Evolutionary conservation across 2,329 filamentous ascomycete genomes (phyloP).

Genomic region (Madurella fahalii): DNA sequence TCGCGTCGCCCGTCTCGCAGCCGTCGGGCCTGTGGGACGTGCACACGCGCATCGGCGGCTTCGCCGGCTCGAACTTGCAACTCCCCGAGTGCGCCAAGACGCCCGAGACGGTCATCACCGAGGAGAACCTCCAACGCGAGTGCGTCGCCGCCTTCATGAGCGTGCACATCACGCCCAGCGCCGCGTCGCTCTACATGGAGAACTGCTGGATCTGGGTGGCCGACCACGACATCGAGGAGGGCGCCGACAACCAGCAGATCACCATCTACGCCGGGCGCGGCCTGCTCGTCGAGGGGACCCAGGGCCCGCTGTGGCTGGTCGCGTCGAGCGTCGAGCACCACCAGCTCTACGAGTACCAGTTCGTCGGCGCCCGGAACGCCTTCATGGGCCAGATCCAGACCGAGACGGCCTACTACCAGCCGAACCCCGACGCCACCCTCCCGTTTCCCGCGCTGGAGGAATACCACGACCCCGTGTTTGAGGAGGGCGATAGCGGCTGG

Average conservation of each 20-base stretch:
- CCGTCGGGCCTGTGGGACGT: slow-evolving; percentile 64
- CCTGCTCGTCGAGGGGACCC: slow-evolving; percentile 35
- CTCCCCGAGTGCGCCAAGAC: slow-evolving; percentile 61
- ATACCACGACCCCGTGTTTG: slow-evolving; percentile 48
- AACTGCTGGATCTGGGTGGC: slow-evolving; percentile 39
- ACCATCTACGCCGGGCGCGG: slow-evolving; percentile 33
- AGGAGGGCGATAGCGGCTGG: slow-evolving; percentile 46
- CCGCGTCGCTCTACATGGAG: slow-evolving; percentile 37
- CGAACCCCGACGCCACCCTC: slow-evolving; percentile 49
- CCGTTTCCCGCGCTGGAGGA: slow-evolving; percentile 44
- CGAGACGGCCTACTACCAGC: slow-evolving; percentile 65
- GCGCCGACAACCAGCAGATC: slow-evolving; percentile 28
- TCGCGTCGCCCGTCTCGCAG: slow-evolving; percentile 40
- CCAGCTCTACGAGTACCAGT: slow-evolving; percentile 60
- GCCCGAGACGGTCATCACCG: slow-evolving; percentile 27
- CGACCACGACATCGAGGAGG: slow-evolving; percentile 29
- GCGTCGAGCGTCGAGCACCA: slow-evolving; percentile 59
- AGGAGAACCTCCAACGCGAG: slow-evolving; percentile 25
- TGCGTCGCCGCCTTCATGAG: slow-evolving; percentile 39
- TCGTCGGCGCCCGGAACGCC: slow-evolving; percentile 52
- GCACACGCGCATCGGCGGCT: slow-evolving; percentile 69
- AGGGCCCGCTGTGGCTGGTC: slow-evolving; percentile 50
- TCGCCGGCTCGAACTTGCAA: slow-evolving; percentile 63
- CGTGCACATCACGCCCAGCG: slow-evolving; percentile 35
- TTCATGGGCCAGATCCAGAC: slow-evolving; percentile 61